These are phyloP conservation scores for Pleurotus tuber-regium DNA, from an alignment of 768 basidiomycete genomes.

Conservation along the genomic window DNA sequence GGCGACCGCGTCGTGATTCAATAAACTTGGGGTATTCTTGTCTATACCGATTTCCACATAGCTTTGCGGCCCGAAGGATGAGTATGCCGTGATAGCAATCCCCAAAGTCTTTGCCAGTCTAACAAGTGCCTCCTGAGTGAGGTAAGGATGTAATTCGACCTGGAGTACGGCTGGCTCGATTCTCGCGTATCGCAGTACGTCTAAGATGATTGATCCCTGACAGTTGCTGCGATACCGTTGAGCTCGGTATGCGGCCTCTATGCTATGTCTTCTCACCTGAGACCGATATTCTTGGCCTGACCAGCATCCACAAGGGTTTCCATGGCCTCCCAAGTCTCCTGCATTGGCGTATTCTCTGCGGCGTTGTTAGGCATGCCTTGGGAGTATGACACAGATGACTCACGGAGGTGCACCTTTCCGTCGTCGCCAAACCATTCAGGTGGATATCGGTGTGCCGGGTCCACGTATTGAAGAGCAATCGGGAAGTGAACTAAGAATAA, in stretches of 20 bases:
- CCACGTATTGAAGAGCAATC: constrained; percentile 75
- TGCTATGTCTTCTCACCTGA: constrained; percentile 44
- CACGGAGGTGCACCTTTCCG: constrained; percentile 38
- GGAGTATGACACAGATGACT: constrained; percentile 15
- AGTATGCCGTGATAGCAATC: constrained; percentile 66
- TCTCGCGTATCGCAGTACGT: constrained; percentile 77
- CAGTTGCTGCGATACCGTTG: constrained; percentile 54
- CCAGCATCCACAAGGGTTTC: constrained; percentile 75
- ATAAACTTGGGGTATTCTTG: constrained; percentile 48
- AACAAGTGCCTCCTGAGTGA: constrained; percentile 57
- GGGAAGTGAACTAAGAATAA: constrained; percentile 87
- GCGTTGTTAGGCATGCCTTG: neutral
- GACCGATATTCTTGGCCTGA: constrained; percentile 74
- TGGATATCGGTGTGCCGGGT: constrained; percentile 85
- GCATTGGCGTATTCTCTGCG: constrained; percentile 61
- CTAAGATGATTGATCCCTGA: constrained; percentile 67
- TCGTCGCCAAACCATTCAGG: constrained; percentile 11
- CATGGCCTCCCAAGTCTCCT: constrained; percentile 84
- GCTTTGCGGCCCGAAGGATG: constrained; percentile 44
- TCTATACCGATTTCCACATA: constrained; percentile 67
- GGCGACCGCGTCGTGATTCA: constrained; percentile 45
- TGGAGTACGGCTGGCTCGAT: constrained; percentile 70
- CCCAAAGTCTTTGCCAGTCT: constrained; percentile 52
- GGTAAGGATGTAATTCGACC: constrained; percentile 70
- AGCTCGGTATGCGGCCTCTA: neutral